Base-by-base conservation (phyloP, 2,329 filamentous ascomycete genomes). In the Hymenoscyphus albidus region DNA sequence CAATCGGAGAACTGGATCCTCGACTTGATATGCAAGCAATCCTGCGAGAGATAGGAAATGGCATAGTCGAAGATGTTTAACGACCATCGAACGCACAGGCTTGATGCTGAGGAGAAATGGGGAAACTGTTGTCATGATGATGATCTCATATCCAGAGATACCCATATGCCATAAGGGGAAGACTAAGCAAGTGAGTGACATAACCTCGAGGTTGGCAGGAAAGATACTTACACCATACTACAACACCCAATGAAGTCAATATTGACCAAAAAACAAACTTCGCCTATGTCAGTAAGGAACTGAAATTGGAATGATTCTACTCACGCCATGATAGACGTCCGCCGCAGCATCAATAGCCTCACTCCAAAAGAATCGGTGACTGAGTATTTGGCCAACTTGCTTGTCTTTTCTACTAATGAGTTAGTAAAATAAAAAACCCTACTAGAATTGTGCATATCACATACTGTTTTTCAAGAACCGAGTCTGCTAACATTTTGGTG, bases 161-260 rank as follows among this genome's bases (percentile, higher is more conserved):
- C 95, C 95, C 95, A 99, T 99, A 76, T 97, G 88, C 95, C 95
- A 99, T 12, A 99, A 85, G 14, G 95, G 95, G 76, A 99, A 99
- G 78, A 96, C 90, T 92, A 68, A 42, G 16, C 54, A 55, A 57
- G 51, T 70, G 62, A 70, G 56, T 71, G 62, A 70, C 63, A 66
- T 38, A 35, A n/a, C 40, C 44, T 27, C 55, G 55, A 40, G 44
- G 38, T 55, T 40, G 32, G 40, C 38, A 40, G 35, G 42, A 27
- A 58, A 51, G 55, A 44, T 31, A 85, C 89, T 84, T 86, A 92
- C 89, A 99, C 95, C 95, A 99, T 56, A 99, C 90, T 54, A 91
- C 83, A 56, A 99, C 82, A 32, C 92, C 93, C 61, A 99, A 82
- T 66, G 92, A 92, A 65, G 95, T 99, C 69, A 97, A 81, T 75